A percentile compares a stretch with the other conserved stretches of the same genome.
phyloP scores from a whole-genome alignment of 306 rosid species.

The Albizia julibrissin region DNA sequence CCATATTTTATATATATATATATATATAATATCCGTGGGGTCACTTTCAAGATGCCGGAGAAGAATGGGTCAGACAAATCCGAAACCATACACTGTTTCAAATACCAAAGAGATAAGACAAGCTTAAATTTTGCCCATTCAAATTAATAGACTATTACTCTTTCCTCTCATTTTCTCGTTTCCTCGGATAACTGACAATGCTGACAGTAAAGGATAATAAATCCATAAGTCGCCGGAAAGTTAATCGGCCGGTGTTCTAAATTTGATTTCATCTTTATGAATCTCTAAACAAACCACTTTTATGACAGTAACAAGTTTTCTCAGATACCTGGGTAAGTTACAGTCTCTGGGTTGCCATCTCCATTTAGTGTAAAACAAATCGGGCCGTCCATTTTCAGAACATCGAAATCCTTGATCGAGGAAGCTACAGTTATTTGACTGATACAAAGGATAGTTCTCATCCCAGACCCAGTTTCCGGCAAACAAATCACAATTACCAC shows the following conservation, averaged over 20 bases:
- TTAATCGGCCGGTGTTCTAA: neutral
- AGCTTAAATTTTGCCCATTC: neutral
- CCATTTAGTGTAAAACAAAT: conserved; percentile 88
- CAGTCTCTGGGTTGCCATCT: conserved; percentile 90
- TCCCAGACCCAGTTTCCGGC: conserved; percentile 95
- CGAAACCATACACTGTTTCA: conserved; percentile 5
- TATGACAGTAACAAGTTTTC: neutral
- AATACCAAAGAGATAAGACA: neutral
- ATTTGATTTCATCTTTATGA: neutral
- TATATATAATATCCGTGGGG: neutral
- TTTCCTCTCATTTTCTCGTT: neutral
- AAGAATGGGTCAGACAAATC: conserved; percentile 3
- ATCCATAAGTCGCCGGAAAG: neutral
- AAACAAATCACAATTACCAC: conserved; percentile 64
- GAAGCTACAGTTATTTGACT: conserved; percentile 67
- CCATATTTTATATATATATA: neutral
- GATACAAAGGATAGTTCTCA: conserved; percentile 71
- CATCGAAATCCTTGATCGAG: conserved; percentile 83
- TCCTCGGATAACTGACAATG: neutral
- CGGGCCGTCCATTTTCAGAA: conserved; percentile 88
- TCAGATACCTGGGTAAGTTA: conserved; percentile 72
- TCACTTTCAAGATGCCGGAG: conserved; percentile 18
- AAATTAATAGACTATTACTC: neutral
- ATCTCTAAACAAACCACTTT: neutral
- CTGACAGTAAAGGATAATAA: conserved; percentile 14